Conservation (phyloP, 176 grass and related monocot species). For the Oryza coarctata region DNA sequence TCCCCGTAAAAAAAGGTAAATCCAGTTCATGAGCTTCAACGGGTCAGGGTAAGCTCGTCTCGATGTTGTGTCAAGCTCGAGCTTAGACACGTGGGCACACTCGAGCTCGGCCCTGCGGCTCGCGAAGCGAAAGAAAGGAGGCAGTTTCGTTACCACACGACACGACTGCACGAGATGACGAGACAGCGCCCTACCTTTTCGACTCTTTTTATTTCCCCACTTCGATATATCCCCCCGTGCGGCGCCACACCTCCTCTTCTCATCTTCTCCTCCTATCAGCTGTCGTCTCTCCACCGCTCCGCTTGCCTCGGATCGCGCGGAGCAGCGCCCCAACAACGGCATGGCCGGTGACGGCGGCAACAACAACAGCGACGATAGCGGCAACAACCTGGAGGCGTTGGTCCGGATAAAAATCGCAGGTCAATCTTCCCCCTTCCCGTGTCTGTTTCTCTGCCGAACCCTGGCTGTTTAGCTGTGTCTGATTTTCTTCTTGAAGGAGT, state of each 20-base stretch:
- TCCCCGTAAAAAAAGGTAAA: too few species aligned
- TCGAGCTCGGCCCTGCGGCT: too few species aligned
- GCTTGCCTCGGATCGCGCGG: slow-evolving; percentile 31
- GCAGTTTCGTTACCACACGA: too few species aligned
- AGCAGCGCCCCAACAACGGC: neutral
- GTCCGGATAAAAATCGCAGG: slow-evolving; percentile 53
- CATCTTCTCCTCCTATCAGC: neutral
- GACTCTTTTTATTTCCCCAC: neutral
- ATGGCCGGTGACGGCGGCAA: slow-evolving; percentile 38
- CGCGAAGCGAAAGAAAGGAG: too few species aligned
- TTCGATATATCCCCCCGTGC: neutral
- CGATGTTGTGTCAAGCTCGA: too few species aligned
- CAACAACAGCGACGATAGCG: neutral
- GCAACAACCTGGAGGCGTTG: slow-evolving; percentile 1
- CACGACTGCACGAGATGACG: neutral
- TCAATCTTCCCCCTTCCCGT: neutral
- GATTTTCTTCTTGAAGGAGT: neutral
- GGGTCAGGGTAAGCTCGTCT: too few species aligned
- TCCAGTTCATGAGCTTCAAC: too few species aligned
- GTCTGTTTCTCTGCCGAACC: neutral
- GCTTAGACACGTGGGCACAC: too few species aligned
- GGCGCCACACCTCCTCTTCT: slow-evolving; percentile 12
- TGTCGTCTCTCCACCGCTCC: neutral
- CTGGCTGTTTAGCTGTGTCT: neutral
- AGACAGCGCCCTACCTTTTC: neutral